Evolutionary conservation across 1,284 basidiomycete genomes (phyloP), one percentile per base, ranked within the genome.

Genomic region (Cerrena zonata): DNA sequence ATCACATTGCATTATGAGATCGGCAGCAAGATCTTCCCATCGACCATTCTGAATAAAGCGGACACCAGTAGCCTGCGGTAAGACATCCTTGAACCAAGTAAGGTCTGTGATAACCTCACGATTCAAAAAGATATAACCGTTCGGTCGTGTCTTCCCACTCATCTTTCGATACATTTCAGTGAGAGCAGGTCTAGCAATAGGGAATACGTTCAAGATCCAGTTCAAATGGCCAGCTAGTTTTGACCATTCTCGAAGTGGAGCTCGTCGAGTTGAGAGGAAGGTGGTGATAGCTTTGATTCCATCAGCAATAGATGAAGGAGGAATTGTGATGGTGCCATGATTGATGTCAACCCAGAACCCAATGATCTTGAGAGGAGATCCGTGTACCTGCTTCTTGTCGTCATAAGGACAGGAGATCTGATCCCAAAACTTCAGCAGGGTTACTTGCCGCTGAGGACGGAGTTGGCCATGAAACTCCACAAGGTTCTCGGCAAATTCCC

Each of bases 141-240:
- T n/a, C 0, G 52, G 48, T 0, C 49, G 11, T 0, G 24, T 13
- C 41, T 70, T 69, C 0, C 67, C 69, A 0, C 44, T 11, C 0
- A 67, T 67, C 52, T 77, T 77, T 0, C 47, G 37, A 50, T 76
- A 76, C 0, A 70, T 4, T 0, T 55, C 53, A 10, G 43, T 57
- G 42, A 74, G 56, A 0, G 57, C 62, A 0, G 70, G 70, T 0
- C 61, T 58, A 0, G 72, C 52, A 0, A 68, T 49, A 0, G 74
- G 71, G 27, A 56, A 69, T 0, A 70, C 65, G 48, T 73, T 76
- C 0, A 77, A 56, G 0, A 59, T 59, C 72, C 73, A 77, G 45
- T 73, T 75, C 2, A 68, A 51, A 59, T 65, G 69, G 0, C 73
- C 69, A 2, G 64, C 57, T 0, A 73, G 23, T 0, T 41, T 42